Conservation (phyloP, 306 rosid genomes). For the Canavalia ensiformis region DNA sequence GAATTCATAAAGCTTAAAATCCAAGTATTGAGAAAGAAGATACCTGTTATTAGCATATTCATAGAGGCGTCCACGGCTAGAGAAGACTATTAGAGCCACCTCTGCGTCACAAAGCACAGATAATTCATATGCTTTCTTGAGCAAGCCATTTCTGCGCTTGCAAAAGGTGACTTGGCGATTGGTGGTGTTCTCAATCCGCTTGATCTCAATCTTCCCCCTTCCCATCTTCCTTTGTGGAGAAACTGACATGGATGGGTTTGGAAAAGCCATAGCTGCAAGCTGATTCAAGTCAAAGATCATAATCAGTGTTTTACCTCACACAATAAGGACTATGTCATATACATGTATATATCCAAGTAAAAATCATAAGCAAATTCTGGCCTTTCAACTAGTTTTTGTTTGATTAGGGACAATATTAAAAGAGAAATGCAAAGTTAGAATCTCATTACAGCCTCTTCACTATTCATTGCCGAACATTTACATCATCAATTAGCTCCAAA, state of each 20-base stretch:
- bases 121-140: conserved; percentile 95
- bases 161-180: conserved; percentile 99
- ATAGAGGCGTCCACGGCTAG: conserved; percentile 95
- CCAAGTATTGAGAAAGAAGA: neutral
- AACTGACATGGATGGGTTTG: conserved; percentile 58
- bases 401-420: conserved; percentile 40
- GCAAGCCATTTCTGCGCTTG: conserved; percentile 88
- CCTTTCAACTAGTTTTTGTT: conserved; percentile 33
- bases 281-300: conserved; percentile 47
- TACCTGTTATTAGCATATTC: conserved; percentile 97
- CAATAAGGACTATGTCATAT: neutral
- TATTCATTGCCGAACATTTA: conserved; percentile 37
- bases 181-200: conserved; percentile 97
- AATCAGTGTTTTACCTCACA: conserved; percentile 21
- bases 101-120: conserved; percentile 99
- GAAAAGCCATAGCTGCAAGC: conserved; percentile 69
- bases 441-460: conserved; percentile 22
- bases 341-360: neutral
- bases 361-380: neutral
- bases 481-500: conserved; percentile 33
- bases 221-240: conserved; percentile 89
- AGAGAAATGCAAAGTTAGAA: conserved; percentile 7
- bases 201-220: conserved; percentile 97
- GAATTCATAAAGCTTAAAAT: neutral
- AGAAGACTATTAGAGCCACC: conserved; percentile 96